phyloP scores from a whole-genome alignment of 2,329 filamentous ascomycete genomes.

The Cercospora citrullina region DNA sequence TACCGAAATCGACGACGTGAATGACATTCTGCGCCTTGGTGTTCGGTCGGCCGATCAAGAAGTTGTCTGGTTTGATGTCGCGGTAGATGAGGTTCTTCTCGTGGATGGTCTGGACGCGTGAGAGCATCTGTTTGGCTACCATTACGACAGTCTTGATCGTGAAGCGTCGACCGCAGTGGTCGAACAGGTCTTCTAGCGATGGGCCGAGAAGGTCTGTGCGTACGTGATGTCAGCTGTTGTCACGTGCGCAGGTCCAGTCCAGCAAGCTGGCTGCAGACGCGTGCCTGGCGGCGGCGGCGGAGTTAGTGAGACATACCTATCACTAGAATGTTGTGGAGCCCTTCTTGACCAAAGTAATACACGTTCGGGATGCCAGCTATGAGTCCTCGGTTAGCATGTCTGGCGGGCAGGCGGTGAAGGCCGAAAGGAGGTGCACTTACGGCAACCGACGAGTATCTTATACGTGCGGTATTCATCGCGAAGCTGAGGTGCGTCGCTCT shows the following conservation, averaged over 20 bases:
- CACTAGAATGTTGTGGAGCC: constrained; percentile 96
- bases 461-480: constrained; percentile 99
- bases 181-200: constrained; percentile 93
- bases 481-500: constrained; percentile 96
- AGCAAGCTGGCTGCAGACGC: background rate
- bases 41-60: constrained; percentile 87
- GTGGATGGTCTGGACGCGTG: constrained; percentile 89
- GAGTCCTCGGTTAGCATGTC: constrained; percentile 9
- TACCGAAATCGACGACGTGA: constrained; percentile 97
- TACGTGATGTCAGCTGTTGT: constrained; percentile 12
- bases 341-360: constrained; percentile 98
- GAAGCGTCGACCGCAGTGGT: constrained; percentile 94
- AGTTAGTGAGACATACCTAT: constrained; percentile 51
- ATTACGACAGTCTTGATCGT: constrained; percentile 97
- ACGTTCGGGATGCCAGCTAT: constrained; percentile 97
- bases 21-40: constrained; percentile 97
- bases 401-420: constrained; percentile 9
- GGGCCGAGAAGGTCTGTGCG: constrained; percentile 77
- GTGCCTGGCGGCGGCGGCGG: background rate
- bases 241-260: constrained; percentile 15
- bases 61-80: constrained; percentile 99
- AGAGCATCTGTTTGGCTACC: constrained; percentile 99
- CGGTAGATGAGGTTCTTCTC: constrained; percentile 99
- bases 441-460: constrained; percentile 98
- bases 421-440: constrained; percentile 61